A percentile compares a stretch with the other conserved stretches of the same genome.
Evolutionary conservation across 768 basidiomycete genomes (phyloP).

Genomic region (Mycena latifolia): DNA sequence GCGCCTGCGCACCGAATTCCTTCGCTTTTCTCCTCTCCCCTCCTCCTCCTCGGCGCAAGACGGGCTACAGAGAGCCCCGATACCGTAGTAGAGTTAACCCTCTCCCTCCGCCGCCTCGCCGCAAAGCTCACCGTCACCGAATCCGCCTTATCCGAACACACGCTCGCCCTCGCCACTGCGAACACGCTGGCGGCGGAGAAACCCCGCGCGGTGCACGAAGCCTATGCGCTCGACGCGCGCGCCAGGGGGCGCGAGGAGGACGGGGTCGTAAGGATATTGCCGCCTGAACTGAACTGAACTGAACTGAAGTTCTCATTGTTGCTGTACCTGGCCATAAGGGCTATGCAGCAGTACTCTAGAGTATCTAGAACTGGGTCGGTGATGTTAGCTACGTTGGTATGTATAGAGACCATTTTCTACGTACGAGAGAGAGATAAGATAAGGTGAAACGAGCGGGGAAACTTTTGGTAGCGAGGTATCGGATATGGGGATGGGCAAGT

Average conservation of each 20-base stretch:
- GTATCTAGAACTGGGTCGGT: too few species aligned
- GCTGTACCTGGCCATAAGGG: too few species aligned
- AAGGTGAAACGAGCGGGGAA: too few species aligned
- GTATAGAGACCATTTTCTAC: too few species aligned
- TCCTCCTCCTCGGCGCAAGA: constrained; percentile 38
- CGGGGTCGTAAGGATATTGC: constrained; percentile 64
- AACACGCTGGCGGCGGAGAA: constrained; percentile 58
- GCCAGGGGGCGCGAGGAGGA: constrained; percentile 69
- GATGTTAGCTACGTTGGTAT: too few species aligned
- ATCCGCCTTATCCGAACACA: constrained; percentile 61
- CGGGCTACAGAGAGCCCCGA: background rate
- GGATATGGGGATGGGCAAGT: too few species aligned
- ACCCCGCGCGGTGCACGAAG: constrained; percentile 58
- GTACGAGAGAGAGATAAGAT: too few species aligned
- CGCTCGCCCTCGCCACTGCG: constrained; percentile 56
- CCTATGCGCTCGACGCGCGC: constrained; percentile 71
- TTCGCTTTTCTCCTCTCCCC: constrained; percentile 56
- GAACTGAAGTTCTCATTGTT: too few species aligned
- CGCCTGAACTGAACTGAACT: too few species aligned
- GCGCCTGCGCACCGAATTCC: constrained; percentile 53
- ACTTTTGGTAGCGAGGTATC: too few species aligned
- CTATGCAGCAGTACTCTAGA: too few species aligned
- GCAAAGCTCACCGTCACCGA: constrained; percentile 78
- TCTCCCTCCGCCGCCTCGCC: constrained; percentile 75
- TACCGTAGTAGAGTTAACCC: constrained; percentile 60